phyloP scores from a whole-genome alignment of 2,329 filamentous ascomycete species.

The Ophiocordyceps polyrhachis-furcata region DNA sequence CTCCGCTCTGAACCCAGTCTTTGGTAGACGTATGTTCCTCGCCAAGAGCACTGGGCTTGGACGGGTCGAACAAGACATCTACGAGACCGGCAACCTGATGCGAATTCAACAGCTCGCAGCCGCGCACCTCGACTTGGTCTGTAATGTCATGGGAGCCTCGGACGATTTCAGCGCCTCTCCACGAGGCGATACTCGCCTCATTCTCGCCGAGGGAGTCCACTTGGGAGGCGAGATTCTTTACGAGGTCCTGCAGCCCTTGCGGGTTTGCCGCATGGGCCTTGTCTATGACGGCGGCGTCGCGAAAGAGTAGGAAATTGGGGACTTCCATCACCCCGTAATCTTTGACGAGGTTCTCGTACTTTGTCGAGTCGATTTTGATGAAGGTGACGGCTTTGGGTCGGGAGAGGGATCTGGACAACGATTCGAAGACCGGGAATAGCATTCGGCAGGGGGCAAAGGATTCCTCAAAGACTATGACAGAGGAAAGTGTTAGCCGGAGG shows the following conservation, averaged over 20 bases:
- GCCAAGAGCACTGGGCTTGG: conserved; percentile 44
- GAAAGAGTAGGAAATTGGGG: conserved; percentile 86
- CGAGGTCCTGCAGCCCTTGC: conserved; percentile 46
- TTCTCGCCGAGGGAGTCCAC: conserved; percentile 34
- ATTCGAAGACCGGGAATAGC: conserved; percentile 68
- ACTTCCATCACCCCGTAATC: conserved; percentile 59
- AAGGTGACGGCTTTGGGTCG: conserved; percentile 60
- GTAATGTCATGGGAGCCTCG: conserved; percentile 74
- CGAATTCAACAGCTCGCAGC: conserved; percentile 73
- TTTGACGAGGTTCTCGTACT: conserved; percentile 52
- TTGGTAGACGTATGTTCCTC: conserved; percentile 34
- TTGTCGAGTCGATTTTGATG: conserved; percentile 70
- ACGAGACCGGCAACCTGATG: conserved; percentile 60
- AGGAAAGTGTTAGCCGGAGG: conserved; percentile 5
- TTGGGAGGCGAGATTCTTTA: conserved; percentile 53
- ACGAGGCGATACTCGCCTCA: conserved; percentile 27
- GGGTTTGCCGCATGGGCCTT: conserved; percentile 60
- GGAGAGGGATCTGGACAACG: conserved; percentile 52
- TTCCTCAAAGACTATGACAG: conserved; percentile 57
- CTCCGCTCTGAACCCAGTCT: conserved; percentile 93
- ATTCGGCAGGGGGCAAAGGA: conserved; percentile 73
- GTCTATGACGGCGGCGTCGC: conserved; percentile 46
- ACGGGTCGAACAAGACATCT: conserved; percentile 50
- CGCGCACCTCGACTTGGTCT: conserved; percentile 57
- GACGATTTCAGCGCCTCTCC: conserved; percentile 59